These are phyloP conservation scores for Eragrostis curvula DNA, from an alignment of 176 grass and related monocot species.

Conservation along the genomic window DNA sequence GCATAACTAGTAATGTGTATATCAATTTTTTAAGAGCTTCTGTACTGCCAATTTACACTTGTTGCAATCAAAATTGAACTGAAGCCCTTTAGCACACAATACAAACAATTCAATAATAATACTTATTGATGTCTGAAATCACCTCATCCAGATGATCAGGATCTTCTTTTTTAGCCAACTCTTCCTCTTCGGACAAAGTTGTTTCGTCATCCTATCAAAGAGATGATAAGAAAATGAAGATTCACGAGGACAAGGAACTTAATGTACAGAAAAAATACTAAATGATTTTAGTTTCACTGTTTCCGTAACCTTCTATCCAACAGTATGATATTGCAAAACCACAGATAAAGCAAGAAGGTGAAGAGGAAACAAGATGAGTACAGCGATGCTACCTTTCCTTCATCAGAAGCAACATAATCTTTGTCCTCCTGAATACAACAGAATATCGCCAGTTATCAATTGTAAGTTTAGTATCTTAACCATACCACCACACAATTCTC, in stretches of 20 bases:
- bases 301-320: conserved; percentile 7
- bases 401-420: conserved; percentile 66
- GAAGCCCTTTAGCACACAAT: conserved; percentile 16
- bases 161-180: conserved; percentile 87
- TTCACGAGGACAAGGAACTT: background rate
- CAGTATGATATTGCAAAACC: conserved; percentile 6
- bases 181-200: conserved; percentile 95
- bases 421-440: conserved; percentile 72
- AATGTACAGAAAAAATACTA: conserved; percentile 26
- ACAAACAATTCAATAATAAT: conserved; percentile 16
- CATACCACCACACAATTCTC: conserved; percentile 11
- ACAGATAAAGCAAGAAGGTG: conserved; percentile 15
- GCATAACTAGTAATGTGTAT: conserved; percentile 4
- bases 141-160: conserved; percentile 72
- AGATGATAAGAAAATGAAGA: conserved; percentile 19
- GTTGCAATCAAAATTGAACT: conserved; percentile 25
- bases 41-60: conserved; percentile 10
- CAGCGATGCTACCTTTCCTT: conserved; percentile 67
- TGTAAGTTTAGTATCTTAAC: conserved; percentile 13
- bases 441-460: background rate
- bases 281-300: conserved; percentile 15
- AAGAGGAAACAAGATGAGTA: conserved; percentile 20
- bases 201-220: conserved; percentile 89
- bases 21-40: background rate
- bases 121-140: conserved; percentile 19